Conservation (phyloP, 1,284 basidiomycete species). For the Apiotrichum laibachii region DNA sequence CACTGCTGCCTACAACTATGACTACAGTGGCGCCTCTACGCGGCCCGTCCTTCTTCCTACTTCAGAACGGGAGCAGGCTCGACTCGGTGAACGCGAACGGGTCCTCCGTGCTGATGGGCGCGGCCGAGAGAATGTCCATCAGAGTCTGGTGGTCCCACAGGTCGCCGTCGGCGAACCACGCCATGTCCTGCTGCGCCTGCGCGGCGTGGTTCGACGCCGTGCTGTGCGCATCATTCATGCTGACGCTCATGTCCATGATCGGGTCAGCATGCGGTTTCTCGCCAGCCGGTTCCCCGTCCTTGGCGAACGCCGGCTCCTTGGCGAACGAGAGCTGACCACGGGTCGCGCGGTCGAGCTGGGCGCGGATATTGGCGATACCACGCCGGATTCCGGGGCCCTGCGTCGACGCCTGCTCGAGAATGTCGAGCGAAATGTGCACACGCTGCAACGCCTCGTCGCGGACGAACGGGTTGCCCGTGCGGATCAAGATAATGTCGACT, state of each 20-base stretch:
- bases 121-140: slow-evolving; percentile 18
- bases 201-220: background rate
- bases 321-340: background rate
- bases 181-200: slow-evolving; percentile 5
- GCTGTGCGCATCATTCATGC: background rate
- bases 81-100: slow-evolving; percentile 19
- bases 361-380: slow-evolving; percentile 16
- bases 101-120: slow-evolving; percentile 21
- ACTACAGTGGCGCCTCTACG: too few species aligned
- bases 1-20: too few species aligned
- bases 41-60: background rate
- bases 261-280: background rate
- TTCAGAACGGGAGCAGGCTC: slow-evolving; percentile 1
- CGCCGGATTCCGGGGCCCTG: slow-evolving; percentile 21
- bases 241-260: background rate
- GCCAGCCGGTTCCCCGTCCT: background rate
- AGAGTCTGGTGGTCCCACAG: slow-evolving; percentile 19
- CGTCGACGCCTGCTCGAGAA: slow-evolving; percentile 18
- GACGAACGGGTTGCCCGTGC: slow-evolving; percentile 22
- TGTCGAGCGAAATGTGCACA: slow-evolving; percentile 16
- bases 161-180: slow-evolving; percentile 14
- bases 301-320: background rate
- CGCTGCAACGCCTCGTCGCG: slow-evolving; percentile 21
- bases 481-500: slow-evolving; percentile 22
- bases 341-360: slow-evolving; percentile 15